A percentile compares a stretch with the other conserved stretches of the same genome.
Evolutionary conservation across 495 filamentous ascomycete species (phyloP).

Genomic region (Chaetomium fimeti): DNA sequence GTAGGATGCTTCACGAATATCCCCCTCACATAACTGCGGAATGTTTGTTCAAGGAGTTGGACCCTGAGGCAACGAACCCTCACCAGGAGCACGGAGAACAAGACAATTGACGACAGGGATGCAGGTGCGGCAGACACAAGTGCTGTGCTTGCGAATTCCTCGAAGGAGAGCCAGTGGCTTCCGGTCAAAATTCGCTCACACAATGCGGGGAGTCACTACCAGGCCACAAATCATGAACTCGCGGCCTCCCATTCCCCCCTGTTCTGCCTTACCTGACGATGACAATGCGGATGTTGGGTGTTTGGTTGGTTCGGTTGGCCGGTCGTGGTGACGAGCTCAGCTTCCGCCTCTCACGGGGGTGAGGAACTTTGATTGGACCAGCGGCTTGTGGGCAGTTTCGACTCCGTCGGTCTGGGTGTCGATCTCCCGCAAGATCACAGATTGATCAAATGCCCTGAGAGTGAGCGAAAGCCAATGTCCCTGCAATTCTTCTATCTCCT

Average conservation of each 20-base stretch:
- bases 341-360: background rate
- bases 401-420: background rate
- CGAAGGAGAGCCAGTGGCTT: background rate
- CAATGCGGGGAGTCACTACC: background rate
- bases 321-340: background rate
- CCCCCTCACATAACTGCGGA: background rate
- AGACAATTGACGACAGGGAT: background rate
- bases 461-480: background rate
- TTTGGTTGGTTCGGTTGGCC: background rate
- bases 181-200: background rate
- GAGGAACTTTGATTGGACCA: background rate
- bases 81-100: background rate
- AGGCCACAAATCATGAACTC: background rate
- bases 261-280: too few relatives aligned
- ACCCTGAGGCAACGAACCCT: background rate
- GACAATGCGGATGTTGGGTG: too few relatives aligned
- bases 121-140: background rate
- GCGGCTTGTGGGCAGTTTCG: background rate
- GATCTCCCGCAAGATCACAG: constrained; percentile 10
- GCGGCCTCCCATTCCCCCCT: too few relatives aligned
- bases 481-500: background rate
- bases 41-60: background rate
- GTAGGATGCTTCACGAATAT: too few relatives aligned
- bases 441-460: background rate
- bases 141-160: background rate